Base-by-base conservation (phyloP, 768 basidiomycete species). In the Xerocomus brunneocitrinus region DNA sequence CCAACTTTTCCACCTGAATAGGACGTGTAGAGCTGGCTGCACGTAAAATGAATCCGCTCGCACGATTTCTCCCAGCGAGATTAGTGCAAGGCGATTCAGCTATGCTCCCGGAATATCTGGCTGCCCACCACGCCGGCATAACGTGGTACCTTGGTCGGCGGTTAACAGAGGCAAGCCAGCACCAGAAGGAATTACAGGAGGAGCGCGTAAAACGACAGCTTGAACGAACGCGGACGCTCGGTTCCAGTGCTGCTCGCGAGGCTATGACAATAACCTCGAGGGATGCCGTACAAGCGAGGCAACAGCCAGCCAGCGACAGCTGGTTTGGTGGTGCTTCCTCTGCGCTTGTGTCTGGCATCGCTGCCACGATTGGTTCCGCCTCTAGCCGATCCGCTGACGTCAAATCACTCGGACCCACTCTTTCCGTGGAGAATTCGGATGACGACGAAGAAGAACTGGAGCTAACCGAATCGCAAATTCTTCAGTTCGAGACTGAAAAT, bases 401-500 rank as follows among this genome's bases (percentile, higher is more conserved):
- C 48, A 62, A 47, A 55, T 53, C 69, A 62, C 38, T 58, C 60
- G 52, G 62, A 59, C 50, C 63, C 19, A 65, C 73, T 28, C 70
- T 71, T 35, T 73, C 73, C 34, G 63, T 67, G 31, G 73, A 73
- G 30, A 71, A 70, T 31, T 74, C 75, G 43, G 81, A 83, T 36
- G 82, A 84, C 46, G 90, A 90, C 49, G 84, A 87, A 36, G 87
- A 91, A 52, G 88, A 91, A 57, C 73, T 87, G 19, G 89, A 93
- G 63, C 77, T 97, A n/a, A 81, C 88, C 0, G 78, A 81, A 40
- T 91, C 89, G 5, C 92, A 94, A 67, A 90, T 97, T 50, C 83
- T 91, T 65, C 91, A 92, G 66, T 98, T 98, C 67, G 93, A 97
- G 72, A 74, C 80, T 9, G 95, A 98, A 70, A 98, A 98, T 65